phyloP scores from a whole-genome alignment of 192 early-diverging fungal genomes.

The Gaertneriomyces sp. region DNA sequence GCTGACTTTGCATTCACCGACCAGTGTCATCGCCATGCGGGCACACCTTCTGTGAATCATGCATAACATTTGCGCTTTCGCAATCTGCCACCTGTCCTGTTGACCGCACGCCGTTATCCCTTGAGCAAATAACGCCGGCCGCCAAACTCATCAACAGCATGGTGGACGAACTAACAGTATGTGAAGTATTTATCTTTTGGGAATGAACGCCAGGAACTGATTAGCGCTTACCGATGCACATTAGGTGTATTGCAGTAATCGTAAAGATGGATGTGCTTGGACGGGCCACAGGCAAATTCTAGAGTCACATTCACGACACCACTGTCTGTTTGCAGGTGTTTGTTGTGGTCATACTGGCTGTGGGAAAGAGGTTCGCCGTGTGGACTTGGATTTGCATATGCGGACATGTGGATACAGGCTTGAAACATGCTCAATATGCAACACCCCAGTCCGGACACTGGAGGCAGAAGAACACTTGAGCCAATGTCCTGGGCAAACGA shows the following conservation, averaged over 20 bases:
- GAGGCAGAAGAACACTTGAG: conserved; percentile 34
- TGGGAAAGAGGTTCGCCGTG: conserved; percentile 48
- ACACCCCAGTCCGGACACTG: conserved; percentile 44
- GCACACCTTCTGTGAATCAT: conserved; percentile 65
- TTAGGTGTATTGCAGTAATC: conserved; percentile 51
- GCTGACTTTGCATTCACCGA: not conserved
- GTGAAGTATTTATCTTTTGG: too few relatives aligned
- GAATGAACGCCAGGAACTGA: too few relatives aligned
- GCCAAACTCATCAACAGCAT: conserved; percentile 60
- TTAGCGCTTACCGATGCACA: too few relatives aligned
- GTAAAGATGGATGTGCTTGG: conserved; percentile 51
- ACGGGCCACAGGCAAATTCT: conserved; percentile 58
- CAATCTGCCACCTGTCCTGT: conserved; percentile 51
- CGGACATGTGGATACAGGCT: conserved; percentile 53
- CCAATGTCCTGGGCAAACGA: not conserved
- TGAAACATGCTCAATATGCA: conserved; percentile 54
- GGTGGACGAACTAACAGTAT: conserved; percentile 57
- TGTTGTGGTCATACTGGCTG: conserved; percentile 57
- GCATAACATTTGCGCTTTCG: conserved; percentile 55
- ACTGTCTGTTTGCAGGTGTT: conserved; percentile 52
- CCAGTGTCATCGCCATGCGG: conserved; percentile 38
- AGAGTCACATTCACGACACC: conserved; percentile 47
- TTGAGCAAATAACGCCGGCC: conserved; percentile 44
- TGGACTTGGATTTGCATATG: conserved; percentile 53
- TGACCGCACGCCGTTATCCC: conserved; percentile 47